Evolutionary conservation across 768 basidiomycete species (phyloP), one percentile per base, ranked within the genome.

Genomic region (Kwoniella botswanensis): DNA sequence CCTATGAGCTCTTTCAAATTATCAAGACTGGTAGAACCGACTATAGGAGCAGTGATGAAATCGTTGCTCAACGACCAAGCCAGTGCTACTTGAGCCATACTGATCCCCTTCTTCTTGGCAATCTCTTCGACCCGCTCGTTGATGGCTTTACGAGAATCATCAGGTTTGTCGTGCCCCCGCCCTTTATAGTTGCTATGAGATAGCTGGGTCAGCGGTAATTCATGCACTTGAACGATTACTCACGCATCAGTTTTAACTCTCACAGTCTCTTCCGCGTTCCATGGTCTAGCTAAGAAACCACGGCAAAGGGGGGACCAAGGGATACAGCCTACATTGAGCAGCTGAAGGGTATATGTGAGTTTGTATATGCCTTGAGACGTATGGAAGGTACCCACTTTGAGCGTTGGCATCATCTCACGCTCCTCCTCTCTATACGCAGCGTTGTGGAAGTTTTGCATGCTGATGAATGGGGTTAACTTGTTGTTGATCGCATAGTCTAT

Each of bases 381-480:
- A 5, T 35, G 35, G 35, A 35, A 3, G 6, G 13, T 42, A 69
- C 68, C 41, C 46, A 70, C 68, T 62, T 70, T 64, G 41, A 76
- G 67, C 7, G 74, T 77, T 0, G 82, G 82, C 61, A 83, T 75
- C 81, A 82, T 82, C 67, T 83, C 82, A 6, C 81, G 58, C 61
- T 83, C 79, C 67, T 81, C 79, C 67, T 91, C 90, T 10, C 90
- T 85, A 71, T 91, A 90, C 6, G 87, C 72, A 13, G 89, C 80
- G 70, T 85, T 89, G 80, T 90, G 87, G 71, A 88, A 88, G 77
- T 90, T 90, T 77, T 90, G 90, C 89, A 90, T 89, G 0, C 87
- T 88, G 76, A 90, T 88, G 82, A 91, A 90, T 69, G 84, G 86
- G 10, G 88, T 88, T 85, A 88, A 88, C 3, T 85, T 85, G 79